These are phyloP conservation scores for Fusarium longipes DNA, from an alignment of 2,329 filamentous ascomycete genomes.

Conservation along the genomic window DNA sequence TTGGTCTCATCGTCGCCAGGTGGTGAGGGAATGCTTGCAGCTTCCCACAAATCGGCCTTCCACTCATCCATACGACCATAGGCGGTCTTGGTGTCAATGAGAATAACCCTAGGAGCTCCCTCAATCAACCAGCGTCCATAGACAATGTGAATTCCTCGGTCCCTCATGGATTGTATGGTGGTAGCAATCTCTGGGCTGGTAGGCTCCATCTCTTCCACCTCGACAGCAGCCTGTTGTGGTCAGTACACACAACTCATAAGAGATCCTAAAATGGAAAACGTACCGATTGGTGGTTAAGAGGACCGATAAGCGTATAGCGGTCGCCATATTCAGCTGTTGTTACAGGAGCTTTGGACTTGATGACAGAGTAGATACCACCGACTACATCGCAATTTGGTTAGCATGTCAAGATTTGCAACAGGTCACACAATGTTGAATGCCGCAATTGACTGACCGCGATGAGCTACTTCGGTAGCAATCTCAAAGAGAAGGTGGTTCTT, in stretches of 20 bases:
- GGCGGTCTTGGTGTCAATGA: slow-evolving; percentile 94
- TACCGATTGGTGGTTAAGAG: slow-evolving; percentile 91
- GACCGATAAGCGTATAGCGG: slow-evolving; percentile 93
- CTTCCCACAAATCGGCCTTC: slow-evolving; percentile 96
- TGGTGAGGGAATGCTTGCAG: slow-evolving; percentile 92
- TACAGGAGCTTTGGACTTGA: slow-evolving; percentile 98
- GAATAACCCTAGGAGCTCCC: slow-evolving; percentile 89
- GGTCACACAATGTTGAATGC: slow-evolving; percentile 20
- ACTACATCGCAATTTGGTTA: slow-evolving; percentile 64
- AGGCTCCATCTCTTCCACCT: slow-evolving; percentile 93
- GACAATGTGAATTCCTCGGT: slow-evolving; percentile 87
- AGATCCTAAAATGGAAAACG: slow-evolving; percentile 47
- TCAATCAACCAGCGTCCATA: slow-evolving; percentile 99
- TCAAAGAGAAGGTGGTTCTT: slow-evolving; percentile 97
- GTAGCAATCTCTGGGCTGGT: slow-evolving; percentile 80
- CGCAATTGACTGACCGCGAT: slow-evolving; percentile 75
- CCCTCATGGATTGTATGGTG: slow-evolving; percentile 92
- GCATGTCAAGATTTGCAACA: slow-evolving; percentile 19
- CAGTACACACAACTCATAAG: slow-evolving; percentile 3
- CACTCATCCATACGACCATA: slow-evolving; percentile 94
- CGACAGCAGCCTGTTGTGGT: slow-evolving; percentile 81
- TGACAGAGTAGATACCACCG: slow-evolving; percentile 97
- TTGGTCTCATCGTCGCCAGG: slow-evolving; percentile 94
- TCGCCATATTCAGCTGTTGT: slow-evolving; percentile 99
- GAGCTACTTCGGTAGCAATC: slow-evolving; percentile 95